Conservation (phyloP, 345 rosid genomes). For the Syzygium oleosum region DNA sequence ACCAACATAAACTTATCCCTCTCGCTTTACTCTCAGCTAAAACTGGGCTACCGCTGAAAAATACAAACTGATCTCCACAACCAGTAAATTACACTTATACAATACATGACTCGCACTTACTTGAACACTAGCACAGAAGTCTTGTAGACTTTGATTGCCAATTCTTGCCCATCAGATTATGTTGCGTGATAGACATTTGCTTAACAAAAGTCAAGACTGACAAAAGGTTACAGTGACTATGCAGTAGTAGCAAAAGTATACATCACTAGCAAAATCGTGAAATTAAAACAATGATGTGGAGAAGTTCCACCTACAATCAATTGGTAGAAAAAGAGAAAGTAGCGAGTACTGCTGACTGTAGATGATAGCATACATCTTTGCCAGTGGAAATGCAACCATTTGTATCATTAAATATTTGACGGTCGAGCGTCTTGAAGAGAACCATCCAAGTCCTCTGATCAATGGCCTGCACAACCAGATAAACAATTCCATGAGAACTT, state of each 20-base stretch:
- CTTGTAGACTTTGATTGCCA: slow-evolving; percentile 80
- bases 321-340: background rate
- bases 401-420: slow-evolving; percentile 60
- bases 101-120: slow-evolving; percentile 22
- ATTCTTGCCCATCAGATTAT: slow-evolving; percentile 64
- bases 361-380: slow-evolving; percentile 39
- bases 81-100: no score
- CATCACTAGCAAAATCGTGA: background rate
- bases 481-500: background rate
- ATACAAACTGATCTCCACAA: background rate
- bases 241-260: background rate
- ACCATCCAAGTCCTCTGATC: slow-evolving; percentile 88
- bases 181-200: slow-evolving; percentile 93
- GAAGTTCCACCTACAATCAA: background rate
- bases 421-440: slow-evolving; percentile 78
- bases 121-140: slow-evolving; percentile 78
- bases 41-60: background rate
- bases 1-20: background rate
- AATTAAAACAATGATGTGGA: background rate
- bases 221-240: background rate
- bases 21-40: rapidly evolving
- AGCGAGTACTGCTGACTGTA: background rate
- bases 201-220: slow-evolving; percentile 16
- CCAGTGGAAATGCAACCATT: slow-evolving; percentile 93
- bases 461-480: slow-evolving; percentile 46